Base-by-base conservation (phyloP, 768 basidiomycete genomes). In the Mycena chlorophos region DNA sequence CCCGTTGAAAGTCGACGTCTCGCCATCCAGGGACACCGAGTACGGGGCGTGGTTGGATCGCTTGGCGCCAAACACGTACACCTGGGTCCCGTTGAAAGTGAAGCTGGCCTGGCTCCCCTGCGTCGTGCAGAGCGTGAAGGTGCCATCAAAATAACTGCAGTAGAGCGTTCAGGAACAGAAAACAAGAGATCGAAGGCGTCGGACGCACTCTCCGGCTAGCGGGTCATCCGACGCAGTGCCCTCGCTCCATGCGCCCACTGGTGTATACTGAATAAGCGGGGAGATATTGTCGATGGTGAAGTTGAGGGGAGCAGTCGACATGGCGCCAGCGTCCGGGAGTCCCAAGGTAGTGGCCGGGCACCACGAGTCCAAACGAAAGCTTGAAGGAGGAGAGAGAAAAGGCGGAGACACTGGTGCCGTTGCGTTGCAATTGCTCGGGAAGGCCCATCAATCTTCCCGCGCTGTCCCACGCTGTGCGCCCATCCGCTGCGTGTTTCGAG, bases 11-110 rank as follows among this genome's bases (percentile, higher is more conserved):
- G 22, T 27, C n/a, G 65, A 46, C 19, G 37, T 60, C 22, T 31
- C 37, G 12, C 62, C 42, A 52, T 76, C 75, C 1, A 74, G 62
- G 20, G 65, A 57, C 39, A 74, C 63, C 4, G 50, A 56, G 54
- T 65, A 77, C 4, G 60, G 60, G 37, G 56, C 72, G 47, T 76
- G 73, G 38, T 76, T 74, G 4, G 20, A 0, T n/a, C 75, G 66
- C 17, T 68, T 69, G 2, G 74, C 73, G 3, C 75, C 75, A 28
- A 67, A 73, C n/a, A 75, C 59, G 65, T 63, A 74, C 38, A 76
- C 43, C 14, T 60, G 63, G 3, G 71, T 70, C n/a, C 74, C 74
- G 26, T 71, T 73, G 62, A 75, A 76, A 43, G 37, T 51, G 50
- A 74, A 64, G 0, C 60, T 60, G 3, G 53, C 69, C 12, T 46